Base-by-base conservation (phyloP, 257 asterid species). In the Solanum piurae region DNA sequence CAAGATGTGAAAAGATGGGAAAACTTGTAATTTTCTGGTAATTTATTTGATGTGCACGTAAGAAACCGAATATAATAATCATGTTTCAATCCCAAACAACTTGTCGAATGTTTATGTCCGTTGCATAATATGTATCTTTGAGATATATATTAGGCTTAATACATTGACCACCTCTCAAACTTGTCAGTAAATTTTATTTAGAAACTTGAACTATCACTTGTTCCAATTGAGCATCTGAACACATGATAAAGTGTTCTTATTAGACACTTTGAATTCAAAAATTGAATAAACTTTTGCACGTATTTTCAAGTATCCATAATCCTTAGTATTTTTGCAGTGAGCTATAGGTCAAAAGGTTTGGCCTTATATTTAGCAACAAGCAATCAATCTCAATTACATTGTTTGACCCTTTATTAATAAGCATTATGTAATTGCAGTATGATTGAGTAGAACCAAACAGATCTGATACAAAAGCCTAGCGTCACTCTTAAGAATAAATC, bases 391-490 rank as follows among this genome's bases (percentile, higher is more conserved):
- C 66, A 13, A 79, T 20, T 42, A 42, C 44, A 16, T 80, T 16
- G 69, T 29, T 49, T 79, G 85, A 46, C 84, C 25, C 29, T 68
- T 27, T 25, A 42, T 77, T n/a, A 40, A n/a, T n/a, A 40, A n/a
- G 62, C 33, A 77, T 77, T 77, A 79, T 68, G 18, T 27, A 27
- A 29, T 71, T 33, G 77, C 77, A 71, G 12, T 72, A 34, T 14
- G 37, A 60, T 82, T 82, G 69, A 82, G 86, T 82, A 82, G 42
- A 49, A 82, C 20, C 42, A 49, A 82, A 46, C 44, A 29, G 7
- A 46, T 49, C 44, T 29, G 31, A 29, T 80, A 46, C 29, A 88
- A 79, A 89, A 89, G 87, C 89, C 90, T 89, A 76, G 12, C 89
- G 86, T 89, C 49, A 52, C 80, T 88, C 60, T 18, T n/a, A 69